Conservation (phyloP, 768 basidiomycete genomes). For the Tephrocybe sp. region DNA sequence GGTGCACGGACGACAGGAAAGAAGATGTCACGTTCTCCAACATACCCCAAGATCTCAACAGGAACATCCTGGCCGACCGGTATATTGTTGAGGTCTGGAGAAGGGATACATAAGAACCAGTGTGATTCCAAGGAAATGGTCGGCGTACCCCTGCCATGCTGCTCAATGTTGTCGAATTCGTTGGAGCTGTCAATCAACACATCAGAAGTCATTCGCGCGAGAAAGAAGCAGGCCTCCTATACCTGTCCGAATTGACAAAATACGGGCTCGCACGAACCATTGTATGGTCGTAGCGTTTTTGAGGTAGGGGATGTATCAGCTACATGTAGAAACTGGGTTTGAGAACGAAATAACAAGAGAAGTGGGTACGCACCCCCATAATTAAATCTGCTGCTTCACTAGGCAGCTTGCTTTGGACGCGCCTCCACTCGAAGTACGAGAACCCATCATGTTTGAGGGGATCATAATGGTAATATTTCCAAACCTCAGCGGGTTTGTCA, state of each 20-base stretch:
- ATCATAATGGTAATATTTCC: constrained; percentile 21
- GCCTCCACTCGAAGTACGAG: constrained; percentile 22
- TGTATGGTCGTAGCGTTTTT: constrained; percentile 16
- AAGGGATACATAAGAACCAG: background rate
- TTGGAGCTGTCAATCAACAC: constrained; percentile 7
- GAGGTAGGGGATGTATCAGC: constrained; percentile 20
- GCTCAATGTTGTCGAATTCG: constrained; percentile 20
- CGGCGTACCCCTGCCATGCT: constrained; percentile 10
- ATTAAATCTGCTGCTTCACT: constrained; percentile 25
- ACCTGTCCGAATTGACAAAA: constrained; percentile 22
- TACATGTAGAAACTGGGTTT: constrained; percentile 1
- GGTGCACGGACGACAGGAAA: constrained; percentile 17
- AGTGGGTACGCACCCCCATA: constrained; percentile 26
- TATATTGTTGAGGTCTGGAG: constrained; percentile 11
- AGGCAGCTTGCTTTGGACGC: constrained; percentile 15
- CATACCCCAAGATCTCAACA: background rate
- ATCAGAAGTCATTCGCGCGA: background rate
- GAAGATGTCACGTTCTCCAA: constrained; percentile 15
- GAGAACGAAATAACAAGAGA: background rate
- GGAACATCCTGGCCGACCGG: constrained; percentile 13
- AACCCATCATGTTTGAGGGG: constrained; percentile 1
- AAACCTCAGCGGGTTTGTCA: constrained; percentile 20
- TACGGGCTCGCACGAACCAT: constrained; percentile 23
- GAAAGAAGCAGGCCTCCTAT: background rate
- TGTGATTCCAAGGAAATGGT: background rate